Base-by-base conservation (phyloP, 2,329 filamentous ascomycete species). In the Sporothrix pseudoabietina region DNA sequence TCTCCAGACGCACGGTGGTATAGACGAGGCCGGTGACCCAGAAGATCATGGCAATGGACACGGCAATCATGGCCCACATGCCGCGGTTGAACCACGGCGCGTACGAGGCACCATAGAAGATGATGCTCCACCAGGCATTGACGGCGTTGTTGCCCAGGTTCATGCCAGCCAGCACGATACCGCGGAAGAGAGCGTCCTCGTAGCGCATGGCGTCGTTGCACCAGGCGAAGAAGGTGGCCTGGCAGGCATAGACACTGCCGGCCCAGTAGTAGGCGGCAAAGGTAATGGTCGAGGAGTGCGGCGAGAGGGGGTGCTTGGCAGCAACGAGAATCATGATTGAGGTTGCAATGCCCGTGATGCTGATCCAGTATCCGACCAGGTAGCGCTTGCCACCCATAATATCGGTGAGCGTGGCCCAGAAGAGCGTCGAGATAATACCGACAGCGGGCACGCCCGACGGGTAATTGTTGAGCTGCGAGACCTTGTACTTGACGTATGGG, bases 201-300 rank as follows among this genome's bases (percentile, higher is more conserved):
- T 87, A 86, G 8, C 89, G 85, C 82, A 91, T 87, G 1, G 89
- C 88, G 77, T 92, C 91, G 76, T 93, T 93, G 30, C 89, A 91
- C 91, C 91, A 93, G 0, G 91, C 91, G 76, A 93, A 93, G 77
- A 93, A 92, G 0, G 89, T 91, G 0, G 91, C 90, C 80, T 93
- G 90, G 77, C 90, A 91, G 0, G 91, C 90, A 76, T 93, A 93
- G 0, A 92, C 89, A 3, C 86, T 83, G 0, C 91, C 91, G 0
- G 90, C 89, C 87, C 88, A 90, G 79, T 92, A 92, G 77, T 92
- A 92, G 4, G 90, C 89, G 0, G 80, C 89, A 75, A 93, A 91
- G 0, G 89, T 85, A 0, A 87, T 82, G 0, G 85, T 78, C 0
- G 87, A 90, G 2, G 84, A 86, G 0, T 66, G 69, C 0, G 80